Percentiles rank a stretch among this genome's conserved stretches.
These are phyloP conservation scores for Zizania palustris DNA, from an alignment of 202 grass and related monocot genomes.

Conservation along the genomic window DNA sequence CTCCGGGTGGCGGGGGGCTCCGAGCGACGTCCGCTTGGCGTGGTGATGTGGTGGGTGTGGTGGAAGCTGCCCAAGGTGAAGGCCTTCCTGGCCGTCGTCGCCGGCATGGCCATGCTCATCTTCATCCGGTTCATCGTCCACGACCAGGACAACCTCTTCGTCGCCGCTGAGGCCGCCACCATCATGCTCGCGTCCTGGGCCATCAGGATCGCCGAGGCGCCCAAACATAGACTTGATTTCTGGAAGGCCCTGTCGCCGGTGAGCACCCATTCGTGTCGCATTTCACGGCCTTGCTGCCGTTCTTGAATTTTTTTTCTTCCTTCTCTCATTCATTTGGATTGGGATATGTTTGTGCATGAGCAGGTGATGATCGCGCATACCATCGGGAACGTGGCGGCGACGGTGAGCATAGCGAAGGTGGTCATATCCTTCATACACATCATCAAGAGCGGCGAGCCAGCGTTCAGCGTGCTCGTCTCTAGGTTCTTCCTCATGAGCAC, in stretches of 20 bases:
- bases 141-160: too few relatives aligned
- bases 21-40: too few relatives aligned
- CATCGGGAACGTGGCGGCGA: conserved; percentile 94
- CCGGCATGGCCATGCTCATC: too few relatives aligned
- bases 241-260: conserved; percentile 87
- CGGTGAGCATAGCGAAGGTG: conserved; percentile 97
- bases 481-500: conserved; percentile 68
- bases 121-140: too few relatives aligned
- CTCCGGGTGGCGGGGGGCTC: too few relatives aligned
- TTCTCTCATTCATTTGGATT: conserved; percentile 27
- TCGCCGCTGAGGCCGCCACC: conserved; percentile 81
- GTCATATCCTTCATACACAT: conserved; percentile 95
- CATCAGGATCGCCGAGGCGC: conserved; percentile 61
- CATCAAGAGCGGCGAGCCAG: conserved; percentile 96
- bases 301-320: not conserved
- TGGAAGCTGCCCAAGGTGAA: too few relatives aligned
- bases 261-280: not conserved
- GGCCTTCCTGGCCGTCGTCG: too few relatives aligned
- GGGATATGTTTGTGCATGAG: not conserved
- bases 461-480: conserved; percentile 87
- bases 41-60: too few relatives aligned
- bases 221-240: conserved; percentile 79
- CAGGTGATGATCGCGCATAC: conserved; percentile 95
- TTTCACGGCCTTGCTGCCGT: not conserved
- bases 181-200: conserved; percentile 95